Base-by-base conservation (phyloP, 2,329 filamentous ascomycete genomes). In the Atkinsonella texensis region DNA sequence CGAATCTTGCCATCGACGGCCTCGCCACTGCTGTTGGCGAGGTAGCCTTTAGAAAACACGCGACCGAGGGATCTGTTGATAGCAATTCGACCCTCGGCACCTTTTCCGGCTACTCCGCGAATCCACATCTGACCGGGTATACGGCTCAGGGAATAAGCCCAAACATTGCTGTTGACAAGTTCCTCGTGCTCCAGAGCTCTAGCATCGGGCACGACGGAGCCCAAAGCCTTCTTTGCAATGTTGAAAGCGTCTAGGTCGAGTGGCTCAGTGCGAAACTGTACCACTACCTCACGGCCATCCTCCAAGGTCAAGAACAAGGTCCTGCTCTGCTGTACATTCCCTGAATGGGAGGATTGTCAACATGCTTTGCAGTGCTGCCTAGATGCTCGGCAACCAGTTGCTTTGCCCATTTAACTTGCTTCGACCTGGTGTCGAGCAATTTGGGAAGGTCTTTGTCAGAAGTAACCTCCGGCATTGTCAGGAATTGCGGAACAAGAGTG, bases 241-340 rank as follows among this genome's bases (percentile, higher is more conserved):
- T 44, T 44, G 20, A 50, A 50, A 8, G 48, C 39, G 23, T 50
- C 39, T 15, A 50, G 38, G 5, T 50, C 39, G 39, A 50, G 48
- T 13, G 48, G 40, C 39, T 50, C 48, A 15, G 48, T 50, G 28
- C 48, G 48, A 44, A 50, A 50, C 39, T 50, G 48, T 15, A 50
- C 5, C 11, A 50, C 48, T 13, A 44, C 12, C 40, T 44, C 48
- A 44, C 23, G 38, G 28, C 40, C 40, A 32, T 50, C 28, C 17
- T 39, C 39, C 20, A 63, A 48, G 32, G 57, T 56, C 15, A 59
- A 43, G 39, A 62, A 58, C 17, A 62, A 43, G 40, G 59, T 61
- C 50, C n/a, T n/a, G n/a, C n/a, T n/a, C 58, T 58, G 39, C 60
- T 61, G 50, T 61, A 63, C 55, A 60, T 57, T 50, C 59, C 61